A percentile compares a stretch with the other conserved stretches of the same genome.
phyloP scores from a whole-genome alignment of 805 yeast genomes.

The Ogataea henricii region DNA sequence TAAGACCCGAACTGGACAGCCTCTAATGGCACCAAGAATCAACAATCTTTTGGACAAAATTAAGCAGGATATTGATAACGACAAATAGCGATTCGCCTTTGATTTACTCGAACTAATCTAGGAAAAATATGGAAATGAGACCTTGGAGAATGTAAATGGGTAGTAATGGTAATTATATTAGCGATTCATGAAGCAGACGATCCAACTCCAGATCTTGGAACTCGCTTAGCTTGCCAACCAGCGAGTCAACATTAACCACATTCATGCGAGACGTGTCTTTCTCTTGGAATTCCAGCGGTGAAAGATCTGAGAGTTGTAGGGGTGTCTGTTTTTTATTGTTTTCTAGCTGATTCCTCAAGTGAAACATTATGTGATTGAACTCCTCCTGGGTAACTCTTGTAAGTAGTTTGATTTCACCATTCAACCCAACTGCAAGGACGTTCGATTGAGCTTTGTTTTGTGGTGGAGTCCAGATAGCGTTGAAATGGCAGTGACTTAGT shows the following conservation, averaged over 20 bases:
- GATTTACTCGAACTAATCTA: background rate
- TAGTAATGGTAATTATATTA: slow-evolving; percentile 9
- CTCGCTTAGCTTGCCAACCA: slow-evolving; percentile 15
- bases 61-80: slow-evolving; percentile 42
- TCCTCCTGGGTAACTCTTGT: slow-evolving; percentile 10
- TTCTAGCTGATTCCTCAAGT: slow-evolving; percentile 4
- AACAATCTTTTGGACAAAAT: slow-evolving; percentile 77
- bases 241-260: slow-evolving; percentile 21
- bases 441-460: background rate
- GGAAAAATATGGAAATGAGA: background rate
- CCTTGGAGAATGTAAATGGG: background rate
- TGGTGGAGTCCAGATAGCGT: slow-evolving; percentile 35
- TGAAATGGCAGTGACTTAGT: slow-evolving; percentile 29
- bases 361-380: slow-evolving; percentile 7
- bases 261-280: slow-evolving; percentile 1
- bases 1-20: slow-evolving; percentile 79
- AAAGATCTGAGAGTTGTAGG: slow-evolving; percentile 11
- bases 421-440: slow-evolving; percentile 38
- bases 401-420: slow-evolving; percentile 39
- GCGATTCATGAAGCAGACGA: slow-evolving; percentile 12
- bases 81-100: background rate
- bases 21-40: slow-evolving; percentile 87
- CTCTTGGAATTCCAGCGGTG: slow-evolving; percentile 10
- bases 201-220: slow-evolving; percentile 17
- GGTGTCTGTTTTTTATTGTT: slow-evolving; percentile 6